Base-by-base conservation (phyloP, 495 filamentous ascomycete genomes). In the Hypoxylon subgilvum region DNA sequence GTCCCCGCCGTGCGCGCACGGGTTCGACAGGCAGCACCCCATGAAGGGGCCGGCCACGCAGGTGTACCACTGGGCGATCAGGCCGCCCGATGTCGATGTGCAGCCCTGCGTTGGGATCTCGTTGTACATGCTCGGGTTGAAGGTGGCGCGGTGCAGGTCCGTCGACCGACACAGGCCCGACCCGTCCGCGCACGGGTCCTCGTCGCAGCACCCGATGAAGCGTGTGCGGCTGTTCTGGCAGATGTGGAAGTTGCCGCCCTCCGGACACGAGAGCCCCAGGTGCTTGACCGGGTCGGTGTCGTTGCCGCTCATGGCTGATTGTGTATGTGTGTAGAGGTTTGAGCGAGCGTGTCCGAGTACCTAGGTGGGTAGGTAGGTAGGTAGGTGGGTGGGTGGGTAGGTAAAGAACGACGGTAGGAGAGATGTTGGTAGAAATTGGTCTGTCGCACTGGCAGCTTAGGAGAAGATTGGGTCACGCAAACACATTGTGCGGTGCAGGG, bases 121-220 rank as follows among this genome's bases (percentile, higher is more conserved):
- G 12, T 23, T 1, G 36, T 68, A 68, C 14, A 13, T 43, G 5
- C 21, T 19, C 1, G 19, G 1, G 4, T 67, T 45, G 48, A 72
- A 74, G 9, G 49, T 34, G 0, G 68, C 52, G 7, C 32, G 30
- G n/a, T 34, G 30, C n/a, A 75, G 40, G 9, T 50, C 12, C 7
- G 45, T 16, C 7, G 46, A 32, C 9, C 69, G 66, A 19, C 71
- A 74, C 10, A 25, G 18, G 4, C 70, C 56, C n/a, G 28, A 25
- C 2, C 54, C 53, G n/a, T 66, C 63, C 7, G 58, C 53, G n/a
- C 72, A 75, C 5, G 72, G 72, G 28, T 75, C 35, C 46, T 46
- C 49, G 30, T 54, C 67, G 51, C 72, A 75, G 51, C 72, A 75
- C 0, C 72, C 72, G 6, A 75, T 0, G 34, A 73, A 75, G 10